Conservation (phyloP, 495 filamentous ascomycete species). For the Penicillium flavigenum region DNA sequence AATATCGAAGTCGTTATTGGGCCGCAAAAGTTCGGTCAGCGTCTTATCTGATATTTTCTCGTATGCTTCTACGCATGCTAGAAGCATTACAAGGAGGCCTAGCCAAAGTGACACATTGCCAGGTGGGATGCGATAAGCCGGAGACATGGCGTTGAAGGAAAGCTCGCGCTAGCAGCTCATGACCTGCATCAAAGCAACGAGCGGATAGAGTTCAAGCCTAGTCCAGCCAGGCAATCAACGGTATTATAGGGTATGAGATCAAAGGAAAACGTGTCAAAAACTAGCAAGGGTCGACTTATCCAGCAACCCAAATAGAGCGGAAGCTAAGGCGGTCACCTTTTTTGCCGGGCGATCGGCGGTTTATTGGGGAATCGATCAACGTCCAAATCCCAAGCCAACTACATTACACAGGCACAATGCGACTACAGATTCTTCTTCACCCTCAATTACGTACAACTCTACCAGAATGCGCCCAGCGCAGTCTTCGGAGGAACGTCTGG, state of each 20-base stretch:
- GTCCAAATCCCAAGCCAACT: conserved; percentile 7
- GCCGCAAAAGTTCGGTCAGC: conserved; percentile 63
- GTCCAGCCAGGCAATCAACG: neutral
- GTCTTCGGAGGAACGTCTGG: conserved; percentile 31
- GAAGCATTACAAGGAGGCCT: conserved; percentile 23
- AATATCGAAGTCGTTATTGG: conserved; percentile 78
- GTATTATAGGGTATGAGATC: neutral
- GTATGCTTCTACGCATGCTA: conserved; percentile 56
- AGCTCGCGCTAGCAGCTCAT: conserved; percentile 18
- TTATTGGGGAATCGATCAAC: conserved; percentile 10
- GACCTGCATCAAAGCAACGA: conserved; percentile 3
- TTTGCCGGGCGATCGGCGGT: conserved; percentile 7
- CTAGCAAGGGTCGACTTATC: neutral
- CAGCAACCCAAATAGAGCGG: conserved; percentile 18
- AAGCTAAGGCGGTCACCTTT: conserved; percentile 21
- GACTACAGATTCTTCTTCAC: conserved; percentile 33
- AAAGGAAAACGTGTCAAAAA: neutral
- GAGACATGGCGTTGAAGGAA: conserved; percentile 29
- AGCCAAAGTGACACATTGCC: conserved; percentile 34
- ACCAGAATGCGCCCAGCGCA: conserved; percentile 27
- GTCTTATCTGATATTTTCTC: conserved; percentile 69
- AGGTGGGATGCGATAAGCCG: conserved; percentile 29
- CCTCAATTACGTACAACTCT: conserved; percentile 36
- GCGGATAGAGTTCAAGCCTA: too few species aligned
- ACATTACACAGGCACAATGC: conserved; percentile 24